Conservation (phyloP, 768 basidiomycete genomes). For the Tephrocybe sp. region DNA sequence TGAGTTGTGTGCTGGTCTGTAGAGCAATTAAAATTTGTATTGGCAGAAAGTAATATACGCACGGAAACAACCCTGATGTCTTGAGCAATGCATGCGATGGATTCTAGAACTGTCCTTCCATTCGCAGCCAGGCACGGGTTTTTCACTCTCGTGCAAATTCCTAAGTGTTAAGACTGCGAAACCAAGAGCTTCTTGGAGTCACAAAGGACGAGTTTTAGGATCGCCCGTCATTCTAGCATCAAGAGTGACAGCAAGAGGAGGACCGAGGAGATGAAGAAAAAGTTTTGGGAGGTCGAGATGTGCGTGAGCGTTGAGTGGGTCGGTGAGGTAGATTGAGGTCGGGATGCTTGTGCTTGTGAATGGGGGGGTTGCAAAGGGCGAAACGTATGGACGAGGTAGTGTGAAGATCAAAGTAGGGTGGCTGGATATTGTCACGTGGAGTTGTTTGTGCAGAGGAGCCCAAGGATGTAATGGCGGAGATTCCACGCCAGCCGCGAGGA, state of each 20-base stretch:
- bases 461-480: conserved; percentile 44
- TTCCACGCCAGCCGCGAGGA: conserved; percentile 64
- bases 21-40: too few relatives aligned
- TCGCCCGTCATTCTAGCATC: too few relatives aligned
- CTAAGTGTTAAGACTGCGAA: too few relatives aligned
- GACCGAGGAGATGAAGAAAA: conserved; percentile 75
- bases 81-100: too few relatives aligned
- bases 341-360: conserved; percentile 64
- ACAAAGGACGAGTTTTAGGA: too few relatives aligned
- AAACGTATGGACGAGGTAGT: conserved; percentile 60
- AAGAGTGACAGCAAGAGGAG: conserved; percentile 74
- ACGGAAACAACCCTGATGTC: too few relatives aligned
- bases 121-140: too few relatives aligned
- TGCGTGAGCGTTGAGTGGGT: conserved; percentile 86
- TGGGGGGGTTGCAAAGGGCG: conserved; percentile 50
- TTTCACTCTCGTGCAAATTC: too few relatives aligned
- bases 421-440: conserved; percentile 6
- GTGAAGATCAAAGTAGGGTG: conserved; percentile 61
- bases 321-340: conserved; percentile 63
- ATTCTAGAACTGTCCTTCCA: too few relatives aligned
- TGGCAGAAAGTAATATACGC: too few relatives aligned
- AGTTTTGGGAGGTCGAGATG: conserved; percentile 82
- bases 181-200: too few relatives aligned
- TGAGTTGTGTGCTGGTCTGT: too few relatives aligned
- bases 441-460: conserved; percentile 2